These are phyloP conservation scores for Tylopilus rubrobrunneus DNA, from an alignment of 768 basidiomycete genomes.

Conservation along the genomic window DNA sequence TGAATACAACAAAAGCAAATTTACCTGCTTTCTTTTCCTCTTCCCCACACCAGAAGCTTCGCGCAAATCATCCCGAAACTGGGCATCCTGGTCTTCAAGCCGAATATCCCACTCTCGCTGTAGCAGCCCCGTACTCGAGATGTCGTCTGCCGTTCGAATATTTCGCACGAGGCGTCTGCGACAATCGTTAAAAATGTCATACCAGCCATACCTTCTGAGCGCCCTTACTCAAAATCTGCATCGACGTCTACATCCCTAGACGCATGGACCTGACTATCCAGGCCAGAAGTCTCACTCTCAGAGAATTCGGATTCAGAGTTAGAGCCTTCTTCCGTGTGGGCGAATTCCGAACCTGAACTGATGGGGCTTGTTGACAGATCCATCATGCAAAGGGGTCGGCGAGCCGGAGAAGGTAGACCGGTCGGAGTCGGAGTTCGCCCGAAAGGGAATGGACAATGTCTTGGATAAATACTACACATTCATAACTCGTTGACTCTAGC, in stretches of 20 bases:
- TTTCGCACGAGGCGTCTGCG: conserved; percentile 3
- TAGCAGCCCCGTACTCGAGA: conserved; percentile 13
- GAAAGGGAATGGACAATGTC: too few relatives aligned
- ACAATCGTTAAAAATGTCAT: neutral
- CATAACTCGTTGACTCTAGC: too few relatives aligned
- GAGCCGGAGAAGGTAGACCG: too few relatives aligned
- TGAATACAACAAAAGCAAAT: neutral
- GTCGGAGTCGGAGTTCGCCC: too few relatives aligned
- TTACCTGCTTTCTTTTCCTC: conserved; percentile 44
- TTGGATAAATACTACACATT: too few relatives aligned
- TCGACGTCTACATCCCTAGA: conserved; percentile 13
- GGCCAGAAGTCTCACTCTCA: conserved; percentile 2
- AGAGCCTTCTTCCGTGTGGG: neutral
- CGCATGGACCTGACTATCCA: neutral
- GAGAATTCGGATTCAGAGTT: conserved; percentile 11
- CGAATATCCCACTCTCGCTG: conserved; percentile 9
- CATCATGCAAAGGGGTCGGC: too few relatives aligned
- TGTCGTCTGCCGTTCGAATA: conserved; percentile 5
- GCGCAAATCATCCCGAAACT: conserved; percentile 66
- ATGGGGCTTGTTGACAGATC: neutral
- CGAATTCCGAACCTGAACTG: conserved; percentile 6
- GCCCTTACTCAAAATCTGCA: conserved; percentile 21
- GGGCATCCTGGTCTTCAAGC: conserved; percentile 56
- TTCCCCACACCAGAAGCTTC: conserved; percentile 67
- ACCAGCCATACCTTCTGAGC: too few relatives aligned